Conservation (phyloP, 345 rosid species). For the Brassica nigra region DNA sequence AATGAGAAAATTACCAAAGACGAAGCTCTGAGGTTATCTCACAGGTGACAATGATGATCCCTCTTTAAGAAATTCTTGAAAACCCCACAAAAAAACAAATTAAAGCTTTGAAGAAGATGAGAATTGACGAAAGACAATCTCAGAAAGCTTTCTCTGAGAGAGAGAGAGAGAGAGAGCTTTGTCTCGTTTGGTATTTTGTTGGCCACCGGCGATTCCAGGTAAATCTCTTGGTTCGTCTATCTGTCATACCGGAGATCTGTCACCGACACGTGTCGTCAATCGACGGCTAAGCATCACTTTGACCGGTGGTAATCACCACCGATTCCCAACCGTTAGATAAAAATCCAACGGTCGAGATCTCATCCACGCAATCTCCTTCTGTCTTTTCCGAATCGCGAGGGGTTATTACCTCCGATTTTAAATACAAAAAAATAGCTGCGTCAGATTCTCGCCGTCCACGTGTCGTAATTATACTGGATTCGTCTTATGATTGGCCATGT, state of each 20-base stretch:
- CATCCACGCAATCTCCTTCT: neutral
- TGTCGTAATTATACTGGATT: neutral
- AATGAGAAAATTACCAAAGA: conserved; percentile 5
- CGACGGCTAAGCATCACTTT: conserved; percentile 36
- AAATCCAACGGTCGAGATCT: neutral
- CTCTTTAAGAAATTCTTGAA: conserved; percentile 26
- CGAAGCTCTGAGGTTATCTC: conserved; percentile 12
- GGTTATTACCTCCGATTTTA: conserved; percentile 30
- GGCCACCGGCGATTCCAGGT: conserved; percentile 83
- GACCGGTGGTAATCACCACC: conserved; percentile 41
- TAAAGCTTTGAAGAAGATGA: conserved; percentile 21
- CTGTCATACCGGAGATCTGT: conserved; percentile 36
- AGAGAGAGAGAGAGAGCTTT: conserved; percentile 12
- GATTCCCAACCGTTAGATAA: conserved; percentile 59
- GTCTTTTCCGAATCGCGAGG: conserved; percentile 17
- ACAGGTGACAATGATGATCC: conserved; percentile 34
- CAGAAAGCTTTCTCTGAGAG: conserved; percentile 26
- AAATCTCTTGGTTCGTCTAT: conserved; percentile 47
- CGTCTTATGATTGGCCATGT: neutral
- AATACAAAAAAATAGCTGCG: neutral
- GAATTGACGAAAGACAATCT: conserved; percentile 32
- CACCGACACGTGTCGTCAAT: conserved; percentile 46
- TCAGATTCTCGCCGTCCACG: conserved; percentile 18
- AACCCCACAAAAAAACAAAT: conserved; percentile 24
- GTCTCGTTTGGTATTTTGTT: conserved; percentile 53